Base-by-base conservation (phyloP, 441 rosid species). In the Erysimum cheiri region DNA sequence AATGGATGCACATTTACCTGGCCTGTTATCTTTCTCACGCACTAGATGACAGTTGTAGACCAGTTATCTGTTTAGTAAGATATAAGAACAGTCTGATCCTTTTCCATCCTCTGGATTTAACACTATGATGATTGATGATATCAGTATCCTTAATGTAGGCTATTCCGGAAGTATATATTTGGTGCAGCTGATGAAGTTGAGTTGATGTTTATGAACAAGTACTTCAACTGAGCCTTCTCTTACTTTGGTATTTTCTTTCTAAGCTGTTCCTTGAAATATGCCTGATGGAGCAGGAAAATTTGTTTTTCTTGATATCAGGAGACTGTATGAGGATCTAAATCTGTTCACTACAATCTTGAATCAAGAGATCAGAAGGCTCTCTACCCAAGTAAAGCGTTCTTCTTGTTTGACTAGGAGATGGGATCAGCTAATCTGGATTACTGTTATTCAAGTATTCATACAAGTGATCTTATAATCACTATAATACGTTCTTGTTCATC, bases 191-290 rank as follows among this genome's bases (percentile, higher is more conserved):
- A 87, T 70, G 89, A 83, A 74, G 71, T 83, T 32, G 92, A 87
- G 69, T 71, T 87, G 80, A 87, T 78, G 85, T 87, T 87, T 73
- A 83, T 85, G 92, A 78, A 85, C 78, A 82, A 85, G 92, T 87
- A 49, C 58, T 69, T 57, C 47, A 33, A 46, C 69, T 39, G 5
- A 24, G 60, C 63, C 64, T 65, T 10, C 14, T 32, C 36, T 43
- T 49, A 40, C 58, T 76, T 72, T 24, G 4, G 50, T 57, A 10
- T 24, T 64, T 28, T 69, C 2, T 5, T 63, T 8, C 44, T 65
- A 70, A 57, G 55, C 31, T 4, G 28, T 12, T 67, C 15, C 8
- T 53, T 43, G 63, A 37, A 28, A 55, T 35, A 35, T 19, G 31
- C 28, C 15, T 71, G 52, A 28, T 26, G 26, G 13, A 66, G 40